Evolutionary conservation across 2,329 filamentous ascomycete genomes (phyloP).

Genomic region (Teratosphaeria pseudoeucalypti): DNA sequence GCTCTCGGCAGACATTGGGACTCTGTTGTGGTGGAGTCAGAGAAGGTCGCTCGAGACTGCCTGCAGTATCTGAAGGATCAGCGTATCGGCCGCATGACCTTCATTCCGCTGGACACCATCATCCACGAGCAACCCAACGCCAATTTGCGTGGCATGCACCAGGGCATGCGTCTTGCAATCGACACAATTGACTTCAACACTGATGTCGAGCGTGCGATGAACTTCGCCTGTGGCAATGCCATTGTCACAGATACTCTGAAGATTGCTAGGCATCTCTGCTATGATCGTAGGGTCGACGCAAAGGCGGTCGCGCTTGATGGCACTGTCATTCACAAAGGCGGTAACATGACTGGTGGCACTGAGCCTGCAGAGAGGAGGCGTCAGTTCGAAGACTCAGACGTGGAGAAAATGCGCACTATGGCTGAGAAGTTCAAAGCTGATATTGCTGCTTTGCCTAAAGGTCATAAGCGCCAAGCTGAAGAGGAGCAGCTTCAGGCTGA

Average conservation of each 20-base stretch:
- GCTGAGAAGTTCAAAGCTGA: constrained; percentile 68
- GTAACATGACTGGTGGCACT: constrained; percentile 91
- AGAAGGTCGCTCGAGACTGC: constrained; percentile 88
- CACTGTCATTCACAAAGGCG: constrained; percentile 93
- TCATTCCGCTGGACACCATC: constrained; percentile 94
- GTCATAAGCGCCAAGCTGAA: constrained; percentile 61
- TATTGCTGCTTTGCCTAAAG: constrained; percentile 68
- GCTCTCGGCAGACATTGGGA: constrained; percentile 90
- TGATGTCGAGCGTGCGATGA: constrained; percentile 80
- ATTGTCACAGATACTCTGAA: constrained; percentile 85
- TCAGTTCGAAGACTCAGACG: constrained; percentile 79
- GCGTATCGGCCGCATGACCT: constrained; percentile 75
- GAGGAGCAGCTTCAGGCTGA: constrained; percentile 77
- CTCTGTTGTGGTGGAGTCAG: constrained; percentile 86
- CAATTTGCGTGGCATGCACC: constrained; percentile 78
- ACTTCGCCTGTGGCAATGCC: constrained; percentile 87
- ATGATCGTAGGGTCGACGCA: constrained; percentile 71
- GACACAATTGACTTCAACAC: constrained; percentile 93
- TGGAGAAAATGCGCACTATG: constrained; percentile 71
- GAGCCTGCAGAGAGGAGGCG: constrained; percentile 60
- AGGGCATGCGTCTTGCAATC: constrained; percentile 76
- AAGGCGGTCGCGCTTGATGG: constrained; percentile 93
- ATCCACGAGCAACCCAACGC: constrained; percentile 87
- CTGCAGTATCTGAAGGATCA: constrained; percentile 91
- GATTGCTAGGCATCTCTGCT: constrained; percentile 82